phyloP scores from a whole-genome alignment of 1,284 basidiomycete genomes.

The Apiotrichum siamense region DNA sequence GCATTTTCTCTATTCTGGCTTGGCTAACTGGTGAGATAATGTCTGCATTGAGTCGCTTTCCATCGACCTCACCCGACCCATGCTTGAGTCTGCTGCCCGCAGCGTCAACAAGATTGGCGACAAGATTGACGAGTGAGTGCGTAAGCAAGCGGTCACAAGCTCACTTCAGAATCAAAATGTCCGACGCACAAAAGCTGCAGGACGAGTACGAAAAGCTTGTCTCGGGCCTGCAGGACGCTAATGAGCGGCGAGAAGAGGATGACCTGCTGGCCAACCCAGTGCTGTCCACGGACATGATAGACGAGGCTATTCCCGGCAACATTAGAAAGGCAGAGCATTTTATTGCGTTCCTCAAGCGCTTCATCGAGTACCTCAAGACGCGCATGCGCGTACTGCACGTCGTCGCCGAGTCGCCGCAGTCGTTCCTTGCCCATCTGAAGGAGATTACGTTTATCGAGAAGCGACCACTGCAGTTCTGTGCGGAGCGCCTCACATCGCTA shows the following conservation, averaged over 20 bases:
- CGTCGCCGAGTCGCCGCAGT: conserved; percentile 98
- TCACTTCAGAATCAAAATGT: conserved; percentile 72
- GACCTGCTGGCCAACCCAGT: conserved; percentile 91
- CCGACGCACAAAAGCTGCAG: conserved; percentile 88
- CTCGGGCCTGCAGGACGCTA: conserved; percentile 79
- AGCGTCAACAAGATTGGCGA: conserved; percentile 84
- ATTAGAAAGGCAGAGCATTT: conserved; percentile 99
- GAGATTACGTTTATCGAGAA: conserved; percentile 99
- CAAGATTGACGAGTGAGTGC: conserved; percentile 86
- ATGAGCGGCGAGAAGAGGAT: conserved; percentile 61
- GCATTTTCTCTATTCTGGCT: conserved; percentile 24
- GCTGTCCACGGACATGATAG: conserved; percentile 87
- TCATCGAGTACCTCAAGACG: conserved; percentile 98
- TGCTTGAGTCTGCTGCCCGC: conserved; percentile 90
- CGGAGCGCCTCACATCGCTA: conserved; percentile 88
- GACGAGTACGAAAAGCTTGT: conserved; percentile 97
- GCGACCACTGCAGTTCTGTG: conserved; percentile 94
- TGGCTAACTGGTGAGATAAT: conserved; percentile 60
- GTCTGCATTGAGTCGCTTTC: conserved; percentile 98
- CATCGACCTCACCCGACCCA: conserved; percentile 96
- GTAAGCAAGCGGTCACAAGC: neutral
- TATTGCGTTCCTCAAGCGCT: conserved; percentile 94
- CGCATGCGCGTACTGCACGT: conserved; percentile 98
- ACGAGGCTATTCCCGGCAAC: conserved; percentile 95
- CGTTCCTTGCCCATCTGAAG: conserved; percentile 95